A percentile compares a stretch with the other conserved stretches of the same genome.
Evolutionary conservation across 805 yeast species (phyloP).

Genomic region (Candida lessepsii): DNA sequence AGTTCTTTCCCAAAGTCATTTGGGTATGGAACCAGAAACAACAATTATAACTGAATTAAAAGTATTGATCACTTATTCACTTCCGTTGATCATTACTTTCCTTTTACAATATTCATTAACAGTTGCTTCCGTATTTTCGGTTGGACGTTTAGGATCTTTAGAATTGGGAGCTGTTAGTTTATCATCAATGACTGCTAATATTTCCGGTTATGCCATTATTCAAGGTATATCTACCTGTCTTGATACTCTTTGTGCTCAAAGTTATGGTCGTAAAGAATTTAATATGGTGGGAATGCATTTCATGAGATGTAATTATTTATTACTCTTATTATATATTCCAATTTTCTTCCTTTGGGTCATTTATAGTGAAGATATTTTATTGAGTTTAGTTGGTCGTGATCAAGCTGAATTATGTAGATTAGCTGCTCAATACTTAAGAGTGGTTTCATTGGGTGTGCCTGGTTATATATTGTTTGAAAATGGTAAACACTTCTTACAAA

Average conservation of each 20-base stretch:
- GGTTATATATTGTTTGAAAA: conserved; percentile 73
- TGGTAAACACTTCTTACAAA: conserved; percentile 69
- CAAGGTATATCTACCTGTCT: conserved; percentile 78
- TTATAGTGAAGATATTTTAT: conserved; percentile 50
- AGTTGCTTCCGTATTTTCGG: conserved; percentile 75
- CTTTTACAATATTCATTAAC: conserved; percentile 69
- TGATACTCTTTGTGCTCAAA: conserved; percentile 77
- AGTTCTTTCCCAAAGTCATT: conserved; percentile 11
- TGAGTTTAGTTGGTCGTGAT: conserved; percentile 23
- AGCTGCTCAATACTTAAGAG: conserved; percentile 58
- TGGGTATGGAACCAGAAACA: conserved; percentile 45
- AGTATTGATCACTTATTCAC: conserved; percentile 40
- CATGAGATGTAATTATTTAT: conserved; percentile 62
- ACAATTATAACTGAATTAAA: conserved; percentile 35
- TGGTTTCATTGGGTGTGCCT: conserved; percentile 65
- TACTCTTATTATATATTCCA: conserved; percentile 51
- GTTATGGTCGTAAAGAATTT: conserved; percentile 66
- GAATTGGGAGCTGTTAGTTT: conserved; percentile 76
- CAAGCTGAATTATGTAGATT: conserved; percentile 30
- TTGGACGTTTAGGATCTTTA: conserved; percentile 67
- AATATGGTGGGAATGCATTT: conserved; percentile 67
- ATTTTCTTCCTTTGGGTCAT: conserved; percentile 61
- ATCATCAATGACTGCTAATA: conserved; percentile 76
- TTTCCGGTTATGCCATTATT: conserved; percentile 70
- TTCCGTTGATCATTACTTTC: conserved; percentile 66